A percentile compares a stretch with the other conserved stretches of the same genome.
Evolutionary conservation across 2,329 filamentous ascomycete species (phyloP).

Genomic region (Seiridium cupressi): DNA sequence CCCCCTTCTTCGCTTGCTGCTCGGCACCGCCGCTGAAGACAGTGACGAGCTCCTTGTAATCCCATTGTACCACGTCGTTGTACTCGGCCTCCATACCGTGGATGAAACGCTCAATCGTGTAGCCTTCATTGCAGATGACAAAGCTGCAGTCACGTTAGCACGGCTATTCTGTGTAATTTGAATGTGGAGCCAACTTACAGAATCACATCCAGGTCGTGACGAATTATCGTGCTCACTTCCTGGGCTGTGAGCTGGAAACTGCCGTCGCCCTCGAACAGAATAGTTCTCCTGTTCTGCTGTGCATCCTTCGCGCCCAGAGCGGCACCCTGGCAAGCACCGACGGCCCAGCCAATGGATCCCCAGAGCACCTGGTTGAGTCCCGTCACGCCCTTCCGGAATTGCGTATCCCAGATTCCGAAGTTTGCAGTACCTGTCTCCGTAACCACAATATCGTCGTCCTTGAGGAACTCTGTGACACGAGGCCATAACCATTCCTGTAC

Average conservation of each 20-base stretch:
- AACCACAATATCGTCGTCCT: slow-evolving; percentile 72
- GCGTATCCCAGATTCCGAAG: slow-evolving; percentile 84
- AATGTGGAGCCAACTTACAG: slow-evolving; percentile 51
- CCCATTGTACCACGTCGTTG: slow-evolving; percentile 79
- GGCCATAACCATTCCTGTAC: slow-evolving; percentile 79
- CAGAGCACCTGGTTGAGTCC: slow-evolving; percentile 77
- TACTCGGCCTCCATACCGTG: slow-evolving; percentile 78
- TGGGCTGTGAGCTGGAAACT: slow-evolving; percentile 83
- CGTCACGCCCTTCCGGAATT: slow-evolving; percentile 74
- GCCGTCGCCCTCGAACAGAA: slow-evolving; percentile 88
- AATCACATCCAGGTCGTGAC: slow-evolving; percentile 70
- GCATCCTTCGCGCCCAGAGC: slow-evolving; percentile 72
- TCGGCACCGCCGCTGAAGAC: slow-evolving; percentile 62
- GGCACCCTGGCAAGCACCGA: slow-evolving; percentile 60
- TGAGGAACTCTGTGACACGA: slow-evolving; percentile 69
- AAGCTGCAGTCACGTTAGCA: slow-evolving; percentile 48
- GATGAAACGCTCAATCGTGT: slow-evolving; percentile 86
- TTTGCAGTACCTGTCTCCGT: slow-evolving; percentile 88
- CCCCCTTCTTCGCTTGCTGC: slow-evolving; percentile 34
- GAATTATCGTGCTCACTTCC: slow-evolving; percentile 81
- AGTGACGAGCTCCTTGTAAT: slow-evolving; percentile 65
- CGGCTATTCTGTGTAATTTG: background rate
- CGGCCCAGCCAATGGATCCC: slow-evolving; percentile 64
- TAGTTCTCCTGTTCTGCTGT: slow-evolving; percentile 55
- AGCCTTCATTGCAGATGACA: slow-evolving; percentile 84